Evolutionary conservation across 2,329 filamentous ascomycete genomes (phyloP).

Genomic region (Calonectria crousiana): DNA sequence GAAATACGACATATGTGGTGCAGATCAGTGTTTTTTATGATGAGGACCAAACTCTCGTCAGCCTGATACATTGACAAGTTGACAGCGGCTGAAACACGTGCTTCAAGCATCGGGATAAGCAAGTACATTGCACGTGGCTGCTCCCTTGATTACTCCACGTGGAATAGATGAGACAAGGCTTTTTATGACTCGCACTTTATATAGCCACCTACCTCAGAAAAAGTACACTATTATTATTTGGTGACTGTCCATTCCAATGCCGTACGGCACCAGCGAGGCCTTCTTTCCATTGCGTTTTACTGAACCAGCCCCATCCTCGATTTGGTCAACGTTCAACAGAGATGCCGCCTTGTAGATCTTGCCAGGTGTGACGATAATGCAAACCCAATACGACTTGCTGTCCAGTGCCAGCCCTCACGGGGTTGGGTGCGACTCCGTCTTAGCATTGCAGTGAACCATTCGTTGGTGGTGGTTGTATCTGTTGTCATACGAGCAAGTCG

Average conservation of each 20-base stretch:
- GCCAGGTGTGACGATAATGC: background rate
- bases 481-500: background rate
- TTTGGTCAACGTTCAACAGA: background rate
- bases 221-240: background rate
- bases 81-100: background rate
- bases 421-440: background rate
- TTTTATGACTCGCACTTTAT: background rate
- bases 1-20: background rate
- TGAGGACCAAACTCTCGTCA: background rate
- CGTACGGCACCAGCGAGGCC: background rate
- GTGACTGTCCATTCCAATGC: background rate
- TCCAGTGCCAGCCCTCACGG: background rate
- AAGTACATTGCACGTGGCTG: no score
- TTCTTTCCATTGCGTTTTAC: background rate
- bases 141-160: background rate
- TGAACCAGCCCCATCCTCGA: background rate
- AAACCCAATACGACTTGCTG: background rate
- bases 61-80: background rate
- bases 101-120: background rate
- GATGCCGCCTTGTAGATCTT: background rate
- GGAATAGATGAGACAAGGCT: background rate
- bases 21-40: background rate
- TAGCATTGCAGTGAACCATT: no score
- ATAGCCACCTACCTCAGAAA: background rate
- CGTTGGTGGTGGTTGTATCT: background rate